Percentiles rank a stretch among this genome's conserved stretches.
phyloP scores from a whole-genome alignment of 768 basidiomycete species.

The Phaffia tasmanica region DNA sequence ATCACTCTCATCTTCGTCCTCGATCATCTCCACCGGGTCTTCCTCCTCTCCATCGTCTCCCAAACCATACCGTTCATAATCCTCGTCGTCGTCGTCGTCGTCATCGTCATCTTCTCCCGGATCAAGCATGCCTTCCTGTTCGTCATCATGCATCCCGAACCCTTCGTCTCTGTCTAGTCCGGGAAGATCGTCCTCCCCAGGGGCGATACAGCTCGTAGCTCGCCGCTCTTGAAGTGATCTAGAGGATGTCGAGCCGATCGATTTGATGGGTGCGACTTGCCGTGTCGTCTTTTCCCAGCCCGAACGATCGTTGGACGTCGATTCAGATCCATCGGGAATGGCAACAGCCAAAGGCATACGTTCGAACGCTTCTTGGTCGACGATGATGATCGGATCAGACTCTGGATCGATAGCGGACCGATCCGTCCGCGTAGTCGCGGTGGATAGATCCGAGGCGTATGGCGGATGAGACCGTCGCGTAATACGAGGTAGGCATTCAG shows the following conservation, averaged over 20 bases:
- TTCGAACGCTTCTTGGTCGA: background rate
- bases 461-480: background rate
- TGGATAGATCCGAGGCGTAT: background rate
- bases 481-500: background rate
- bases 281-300: background rate
- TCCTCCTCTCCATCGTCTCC: constrained; percentile 18
- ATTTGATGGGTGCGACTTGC: background rate
- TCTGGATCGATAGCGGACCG: background rate
- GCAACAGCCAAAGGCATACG: background rate
- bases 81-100: constrained; percentile 29
- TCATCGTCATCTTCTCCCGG: constrained; percentile 34
- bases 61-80: background rate
- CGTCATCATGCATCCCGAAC: constrained; percentile 36
- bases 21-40: constrained; percentile 29
- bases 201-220: background rate
- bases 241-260: background rate
- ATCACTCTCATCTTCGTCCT: constrained; percentile 32
- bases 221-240: background rate
- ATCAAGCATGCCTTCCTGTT: constrained; percentile 30
- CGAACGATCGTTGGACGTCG: constrained; percentile 1
- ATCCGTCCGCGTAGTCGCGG: background rate
- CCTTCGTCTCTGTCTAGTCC: constrained; percentile 56
- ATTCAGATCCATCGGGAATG: background rate
- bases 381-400: background rate
- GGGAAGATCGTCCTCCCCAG: constrained; percentile 5